Conservation (phyloP, 495 filamentous ascomycete genomes). For the Talaromyces nanjingensis region DNA sequence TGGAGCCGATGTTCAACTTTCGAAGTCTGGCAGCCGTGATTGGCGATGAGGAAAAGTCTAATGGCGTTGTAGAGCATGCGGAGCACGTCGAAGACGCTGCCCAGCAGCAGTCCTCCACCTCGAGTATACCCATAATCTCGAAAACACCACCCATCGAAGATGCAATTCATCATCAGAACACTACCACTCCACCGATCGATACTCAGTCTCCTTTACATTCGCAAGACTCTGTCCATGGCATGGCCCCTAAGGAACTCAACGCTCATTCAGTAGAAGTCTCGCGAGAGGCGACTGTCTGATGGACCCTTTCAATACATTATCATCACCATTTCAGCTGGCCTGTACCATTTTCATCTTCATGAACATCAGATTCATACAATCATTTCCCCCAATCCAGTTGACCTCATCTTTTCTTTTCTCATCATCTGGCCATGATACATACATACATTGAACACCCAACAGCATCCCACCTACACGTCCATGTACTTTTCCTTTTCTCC, state of each 20-base stretch:
- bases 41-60: constrained; percentile 52
- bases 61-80: constrained; percentile 21
- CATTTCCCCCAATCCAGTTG: not conserved
- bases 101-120: not conserved
- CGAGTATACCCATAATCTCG: not conserved
- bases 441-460: not conserved
- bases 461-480: not conserved
- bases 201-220: not conserved
- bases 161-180: not conserved
- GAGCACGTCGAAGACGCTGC: constrained; percentile 38
- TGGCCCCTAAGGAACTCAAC: constrained; percentile 4
- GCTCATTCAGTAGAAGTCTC: constrained; percentile 6
- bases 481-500: not conserved
- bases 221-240: not conserved
- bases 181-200: not conserved
- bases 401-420: not conserved
- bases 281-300: constrained; percentile 1
- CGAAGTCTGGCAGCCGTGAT: constrained; percentile 82
- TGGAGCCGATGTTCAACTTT: constrained; percentile 87
- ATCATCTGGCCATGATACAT: not conserved
- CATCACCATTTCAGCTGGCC: not conserved
- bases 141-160: not conserved
- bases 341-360: not conserved
- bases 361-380: not conserved
- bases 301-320: not conserved